Conservation (phyloP, 2,329 filamentous ascomycete species). For the Cercospora nicotianae region DNA sequence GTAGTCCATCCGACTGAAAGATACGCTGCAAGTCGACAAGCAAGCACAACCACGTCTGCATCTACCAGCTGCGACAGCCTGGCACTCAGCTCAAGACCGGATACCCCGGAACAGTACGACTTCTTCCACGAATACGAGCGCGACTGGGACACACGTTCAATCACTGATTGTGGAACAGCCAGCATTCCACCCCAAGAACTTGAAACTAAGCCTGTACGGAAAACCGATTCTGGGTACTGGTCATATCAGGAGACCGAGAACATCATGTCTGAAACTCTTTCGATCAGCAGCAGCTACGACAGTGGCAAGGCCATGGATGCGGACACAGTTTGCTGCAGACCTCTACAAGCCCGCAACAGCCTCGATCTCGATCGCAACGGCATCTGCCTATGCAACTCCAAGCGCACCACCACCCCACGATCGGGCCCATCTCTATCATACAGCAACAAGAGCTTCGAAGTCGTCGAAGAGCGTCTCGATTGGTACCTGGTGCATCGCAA, state of each 20-base stretch:
- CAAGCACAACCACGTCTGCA: not conserved
- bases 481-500: not conserved
- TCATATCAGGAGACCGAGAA: not conserved
- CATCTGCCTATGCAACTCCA: not conserved
- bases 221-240: not conserved
- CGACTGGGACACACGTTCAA: conserved; percentile 3
- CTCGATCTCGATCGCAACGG: conserved; percentile 12
- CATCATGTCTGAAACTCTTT: not conserved
- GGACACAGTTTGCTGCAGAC: not conserved
- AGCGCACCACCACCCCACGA: not conserved
- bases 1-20: not conserved
- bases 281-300: not conserved
- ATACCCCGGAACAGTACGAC: conserved; percentile 7
- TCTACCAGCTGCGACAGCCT: conserved; percentile 3
- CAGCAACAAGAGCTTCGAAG: not conserved
- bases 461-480: not conserved
- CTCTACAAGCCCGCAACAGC: conserved; percentile 2
- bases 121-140: conserved; percentile 9
- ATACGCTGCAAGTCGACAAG: not conserved
- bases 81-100: not conserved
- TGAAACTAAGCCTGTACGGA: not conserved
- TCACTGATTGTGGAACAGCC: conserved; percentile 3
- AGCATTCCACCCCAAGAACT: not conserved
- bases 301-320: not conserved
- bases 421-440: not conserved